Conservation (phyloP, 352 stramenopile species). For the Peronosclerospora sorghi region DNA sequence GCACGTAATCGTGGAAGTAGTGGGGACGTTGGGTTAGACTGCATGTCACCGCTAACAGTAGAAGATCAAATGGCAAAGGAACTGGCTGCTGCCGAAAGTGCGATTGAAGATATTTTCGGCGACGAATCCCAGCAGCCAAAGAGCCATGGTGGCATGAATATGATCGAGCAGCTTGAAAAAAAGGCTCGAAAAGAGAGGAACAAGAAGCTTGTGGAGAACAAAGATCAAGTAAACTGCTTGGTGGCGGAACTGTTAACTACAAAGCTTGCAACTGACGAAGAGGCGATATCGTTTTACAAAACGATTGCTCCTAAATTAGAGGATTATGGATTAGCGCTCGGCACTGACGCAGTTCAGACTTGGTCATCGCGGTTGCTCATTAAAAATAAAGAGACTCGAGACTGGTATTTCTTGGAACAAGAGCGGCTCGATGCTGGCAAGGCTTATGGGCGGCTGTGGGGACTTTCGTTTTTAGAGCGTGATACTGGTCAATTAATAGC, state of each 20-base stretch:
- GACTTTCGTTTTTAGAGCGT: slow-evolving; percentile 66
- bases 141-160: slow-evolving; percentile 62
- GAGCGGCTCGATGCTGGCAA: slow-evolving; percentile 68
- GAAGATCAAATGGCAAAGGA: slow-evolving; percentile 82
- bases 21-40: slow-evolving; percentile 3
- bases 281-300: slow-evolving; percentile 58
- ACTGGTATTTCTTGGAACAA: slow-evolving; percentile 78
- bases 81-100: slow-evolving; percentile 62
- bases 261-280: slow-evolving; percentile 43
- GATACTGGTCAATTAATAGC: slow-evolving; percentile 62
- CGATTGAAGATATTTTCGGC: slow-evolving; percentile 77
- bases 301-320: slow-evolving; percentile 54
- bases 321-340: slow-evolving; percentile 46
- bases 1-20: slow-evolving; percentile 13
- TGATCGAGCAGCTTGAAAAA: slow-evolving; percentile 84
- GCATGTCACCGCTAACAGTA: slow-evolving; percentile 28
- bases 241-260: slow-evolving; percentile 41
- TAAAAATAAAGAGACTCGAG: slow-evolving; percentile 81
- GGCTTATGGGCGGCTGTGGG: slow-evolving; percentile 69
- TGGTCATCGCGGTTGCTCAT: slow-evolving; percentile 79
- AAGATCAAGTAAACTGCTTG: slow-evolving; percentile 45
- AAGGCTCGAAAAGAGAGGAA: slow-evolving; percentile 78
- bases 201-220: slow-evolving; percentile 78
- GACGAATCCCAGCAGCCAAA: slow-evolving; percentile 62
- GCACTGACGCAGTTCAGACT: slow-evolving; percentile 58